Evolutionary conservation across 805 yeast species (phyloP).

Genomic region (Metschnikowia shivogae): DNA sequence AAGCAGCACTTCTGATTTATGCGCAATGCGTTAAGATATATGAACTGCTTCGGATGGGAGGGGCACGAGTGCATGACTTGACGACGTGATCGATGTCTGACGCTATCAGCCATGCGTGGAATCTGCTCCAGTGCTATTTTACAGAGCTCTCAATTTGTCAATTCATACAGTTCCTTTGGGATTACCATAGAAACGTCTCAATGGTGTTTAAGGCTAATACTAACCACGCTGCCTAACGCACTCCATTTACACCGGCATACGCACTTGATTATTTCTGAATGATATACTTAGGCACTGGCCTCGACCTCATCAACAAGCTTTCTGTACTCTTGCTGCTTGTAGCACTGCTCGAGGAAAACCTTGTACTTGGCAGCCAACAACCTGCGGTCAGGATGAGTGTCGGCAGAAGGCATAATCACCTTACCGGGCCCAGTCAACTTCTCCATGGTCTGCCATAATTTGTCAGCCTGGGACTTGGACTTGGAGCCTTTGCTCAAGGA

Average conservation of each 20-base stretch:
- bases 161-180: too few relatives aligned
- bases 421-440: constrained; percentile 78
- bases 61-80: too few relatives aligned
- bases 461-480: constrained; percentile 43
- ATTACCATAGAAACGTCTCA: not conserved
- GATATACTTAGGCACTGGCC: constrained; percentile 4
- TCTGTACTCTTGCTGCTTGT: constrained; percentile 75
- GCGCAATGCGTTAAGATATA: too few relatives aligned
- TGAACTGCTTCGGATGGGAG: too few relatives aligned
- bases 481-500: constrained; percentile 18
- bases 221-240: not conserved
- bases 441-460: constrained; percentile 84
- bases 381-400: constrained; percentile 58
- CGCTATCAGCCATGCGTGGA: too few relatives aligned
- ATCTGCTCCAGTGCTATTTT: too few relatives aligned
- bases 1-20: too few relatives aligned
- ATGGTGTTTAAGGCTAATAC: too few relatives aligned
- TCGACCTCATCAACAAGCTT: constrained; percentile 55
- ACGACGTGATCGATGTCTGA: not conserved
- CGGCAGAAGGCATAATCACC: constrained; percentile 65
- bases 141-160: too few relatives aligned
- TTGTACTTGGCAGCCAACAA: constrained; percentile 76
- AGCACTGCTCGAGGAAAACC: constrained; percentile 84
- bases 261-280: not conserved
- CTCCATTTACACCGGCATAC: not conserved